These are phyloP conservation scores for Silene noctiflora DNA, from an alignment of 179 eudicot species.

Conservation along the genomic window DNA sequence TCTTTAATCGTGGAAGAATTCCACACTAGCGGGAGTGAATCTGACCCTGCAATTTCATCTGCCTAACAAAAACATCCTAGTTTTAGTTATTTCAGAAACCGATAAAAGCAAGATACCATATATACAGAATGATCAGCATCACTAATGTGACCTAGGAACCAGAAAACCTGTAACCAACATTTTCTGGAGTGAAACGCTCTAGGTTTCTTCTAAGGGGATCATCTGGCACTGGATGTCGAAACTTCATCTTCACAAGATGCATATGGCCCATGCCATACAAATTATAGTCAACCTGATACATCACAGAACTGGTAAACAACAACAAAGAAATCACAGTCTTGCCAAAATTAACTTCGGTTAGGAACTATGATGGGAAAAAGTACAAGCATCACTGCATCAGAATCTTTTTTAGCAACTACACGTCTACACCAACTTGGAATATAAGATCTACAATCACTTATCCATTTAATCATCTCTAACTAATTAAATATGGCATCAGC, in stretches of 20 bases:
- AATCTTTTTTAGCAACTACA: neutral
- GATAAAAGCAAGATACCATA: neutral
- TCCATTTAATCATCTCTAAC: neutral
- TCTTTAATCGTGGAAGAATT: constrained; percentile 61
- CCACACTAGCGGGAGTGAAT: constrained; percentile 50
- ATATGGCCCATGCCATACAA: constrained; percentile 95
- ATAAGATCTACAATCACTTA: neutral
- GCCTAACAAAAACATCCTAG: constrained; percentile 45
- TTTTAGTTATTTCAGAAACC: constrained; percentile 14
- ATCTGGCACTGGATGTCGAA: constrained; percentile 72
- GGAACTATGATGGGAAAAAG: neutral
- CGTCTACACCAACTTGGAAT: neutral
- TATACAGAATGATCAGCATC: neutral
- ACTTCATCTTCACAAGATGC: constrained; percentile 77
- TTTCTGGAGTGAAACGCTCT: constrained; percentile 23
- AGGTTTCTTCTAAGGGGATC: constrained; percentile 26
- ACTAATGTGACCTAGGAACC: constrained; percentile 48
- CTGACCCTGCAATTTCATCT: constrained; percentile 39
- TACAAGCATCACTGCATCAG: neutral
- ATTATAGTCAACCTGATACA: constrained; percentile 69
- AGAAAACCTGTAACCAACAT: constrained; percentile 27
- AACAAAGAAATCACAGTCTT: neutral
- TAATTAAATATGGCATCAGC: neutral
- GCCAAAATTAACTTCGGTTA: neutral
- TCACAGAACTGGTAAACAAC: neutral